A percentile compares a stretch with the other conserved stretches of the same genome.
Evolutionary conservation across 1,284 basidiomycete genomes (phyloP).

Genomic region (Coniferiporia weirii): DNA sequence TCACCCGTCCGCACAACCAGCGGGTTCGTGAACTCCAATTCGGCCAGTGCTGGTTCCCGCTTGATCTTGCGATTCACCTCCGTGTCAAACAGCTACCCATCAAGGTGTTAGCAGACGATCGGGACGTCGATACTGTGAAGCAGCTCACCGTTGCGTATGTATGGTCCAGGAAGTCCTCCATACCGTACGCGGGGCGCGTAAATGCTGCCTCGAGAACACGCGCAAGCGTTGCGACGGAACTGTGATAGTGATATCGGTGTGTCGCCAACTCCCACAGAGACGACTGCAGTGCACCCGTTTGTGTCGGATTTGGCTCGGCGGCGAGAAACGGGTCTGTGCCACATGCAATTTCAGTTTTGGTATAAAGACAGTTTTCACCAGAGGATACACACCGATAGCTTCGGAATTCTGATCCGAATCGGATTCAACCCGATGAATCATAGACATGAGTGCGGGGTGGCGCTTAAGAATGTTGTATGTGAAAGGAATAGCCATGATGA

Average conservation of each 20-base stretch:
- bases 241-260: constrained; percentile 81
- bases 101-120: not conserved
- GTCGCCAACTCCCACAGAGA: constrained; percentile 91
- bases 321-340: constrained; percentile 68
- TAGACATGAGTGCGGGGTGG: constrained; percentile 87
- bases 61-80: constrained; percentile 79
- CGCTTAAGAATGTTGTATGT: constrained; percentile 92
- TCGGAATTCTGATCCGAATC: constrained; percentile 28
- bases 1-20: not conserved
- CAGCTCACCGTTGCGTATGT: constrained; percentile 82
- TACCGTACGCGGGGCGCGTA: constrained; percentile 82
- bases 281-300: constrained; percentile 77
- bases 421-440: constrained; percentile 74
- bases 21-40: constrained; percentile 1
- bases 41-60: constrained; percentile 63
- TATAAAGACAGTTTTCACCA: not conserved
- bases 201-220: constrained; percentile 90
- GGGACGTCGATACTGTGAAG: not conserved
- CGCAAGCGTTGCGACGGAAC: constrained; percentile 77
- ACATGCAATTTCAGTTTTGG: not conserved
- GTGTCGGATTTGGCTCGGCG: constrained; percentile 67
- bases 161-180: constrained; percentile 98
- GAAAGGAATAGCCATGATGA: constrained; percentile 89
- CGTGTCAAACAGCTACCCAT: constrained; percentile 75
- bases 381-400: not conserved